phyloP scores from a whole-genome alignment of 192 early-diverging fungal species.

The Entomortierella lignicola region DNA sequence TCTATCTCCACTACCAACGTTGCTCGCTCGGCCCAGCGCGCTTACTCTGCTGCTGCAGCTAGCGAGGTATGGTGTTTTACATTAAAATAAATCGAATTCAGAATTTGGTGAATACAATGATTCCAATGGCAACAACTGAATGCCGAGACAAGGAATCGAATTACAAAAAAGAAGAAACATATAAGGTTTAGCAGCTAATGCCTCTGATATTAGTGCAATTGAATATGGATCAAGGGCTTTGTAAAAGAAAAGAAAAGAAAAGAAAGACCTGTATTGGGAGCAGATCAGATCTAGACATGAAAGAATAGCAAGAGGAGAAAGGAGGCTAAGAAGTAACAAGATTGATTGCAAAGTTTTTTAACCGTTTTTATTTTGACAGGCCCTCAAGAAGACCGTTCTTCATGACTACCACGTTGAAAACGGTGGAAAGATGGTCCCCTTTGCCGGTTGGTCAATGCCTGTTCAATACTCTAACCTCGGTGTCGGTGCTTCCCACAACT shows the following conservation, averaged over 20 bases:
- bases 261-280: no score
- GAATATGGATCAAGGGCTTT: no score
- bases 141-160: no score
- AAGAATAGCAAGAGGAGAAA: no score
- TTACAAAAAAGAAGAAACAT: no score
- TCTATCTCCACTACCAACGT: constrained; percentile 18
- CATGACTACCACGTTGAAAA: constrained; percentile 93
- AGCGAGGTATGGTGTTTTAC: constrained; percentile 35
- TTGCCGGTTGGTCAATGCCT: constrained; percentile 98
- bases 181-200: no score
- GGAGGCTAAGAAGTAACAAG: not conserved
- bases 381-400: constrained; percentile 81
- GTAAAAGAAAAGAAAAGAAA: no score
- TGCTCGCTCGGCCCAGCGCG: constrained; percentile 46
- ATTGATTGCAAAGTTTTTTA: not conserved
- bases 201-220: no score
- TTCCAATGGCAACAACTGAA: no score
- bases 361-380: constrained; percentile 7
- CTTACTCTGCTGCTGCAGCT: constrained; percentile 43
- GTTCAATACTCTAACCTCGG: constrained; percentile 89
- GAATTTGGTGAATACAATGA: no score
- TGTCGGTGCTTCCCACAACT: constrained; percentile 88
- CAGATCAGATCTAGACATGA: no score
- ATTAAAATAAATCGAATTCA: not conserved
- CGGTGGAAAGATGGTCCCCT: constrained; percentile 97